Evolutionary conservation across 1,139 yeast genomes (phyloP).

Genomic region (Hemisphaericaspora subhashii): DNA sequence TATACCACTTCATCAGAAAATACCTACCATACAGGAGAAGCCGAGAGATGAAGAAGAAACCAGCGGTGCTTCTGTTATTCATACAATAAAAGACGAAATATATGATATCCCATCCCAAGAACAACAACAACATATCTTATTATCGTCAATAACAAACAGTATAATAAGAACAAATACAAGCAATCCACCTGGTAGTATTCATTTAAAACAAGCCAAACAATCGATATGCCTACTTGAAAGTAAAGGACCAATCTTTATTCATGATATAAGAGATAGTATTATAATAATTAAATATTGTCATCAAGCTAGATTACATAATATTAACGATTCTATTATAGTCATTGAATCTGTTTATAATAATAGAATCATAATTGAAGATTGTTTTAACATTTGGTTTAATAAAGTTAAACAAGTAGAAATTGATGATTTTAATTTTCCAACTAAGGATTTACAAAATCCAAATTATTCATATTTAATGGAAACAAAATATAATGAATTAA

Average conservation of each 20-base stretch:
- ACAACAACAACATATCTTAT: not conserved
- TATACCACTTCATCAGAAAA: conserved; percentile 1
- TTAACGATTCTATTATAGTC: conserved; percentile 21
- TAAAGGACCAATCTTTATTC: conserved; percentile 10
- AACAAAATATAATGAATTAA: not conserved
- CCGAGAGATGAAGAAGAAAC: not conserved
- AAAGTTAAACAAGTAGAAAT: conserved; percentile 5
- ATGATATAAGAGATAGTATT: conserved; percentile 22
- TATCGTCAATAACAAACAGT: not conserved
- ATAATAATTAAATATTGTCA: conserved; percentile 33
- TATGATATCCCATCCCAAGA: not conserved
- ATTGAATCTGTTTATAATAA: conserved; percentile 23
- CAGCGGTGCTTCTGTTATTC: not conserved
- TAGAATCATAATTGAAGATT: conserved; percentile 36
- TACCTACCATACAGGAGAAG: not conserved
- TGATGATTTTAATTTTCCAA: conserved; percentile 16
- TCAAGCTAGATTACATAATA: conserved; percentile 41
- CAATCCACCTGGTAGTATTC: conserved; percentile 1
- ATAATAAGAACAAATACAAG: not conserved
- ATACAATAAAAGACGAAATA: not conserved
- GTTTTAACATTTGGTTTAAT: conserved; percentile 14
- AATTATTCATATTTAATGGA: conserved; percentile 11
- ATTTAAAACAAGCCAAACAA: conserved; percentile 1
- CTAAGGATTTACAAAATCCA: conserved; percentile 16
- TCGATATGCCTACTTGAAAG: conserved; percentile 1